phyloP scores from a whole-genome alignment of 2,329 filamentous ascomycete species.

The Fonsecaea pugnacius region DNA sequence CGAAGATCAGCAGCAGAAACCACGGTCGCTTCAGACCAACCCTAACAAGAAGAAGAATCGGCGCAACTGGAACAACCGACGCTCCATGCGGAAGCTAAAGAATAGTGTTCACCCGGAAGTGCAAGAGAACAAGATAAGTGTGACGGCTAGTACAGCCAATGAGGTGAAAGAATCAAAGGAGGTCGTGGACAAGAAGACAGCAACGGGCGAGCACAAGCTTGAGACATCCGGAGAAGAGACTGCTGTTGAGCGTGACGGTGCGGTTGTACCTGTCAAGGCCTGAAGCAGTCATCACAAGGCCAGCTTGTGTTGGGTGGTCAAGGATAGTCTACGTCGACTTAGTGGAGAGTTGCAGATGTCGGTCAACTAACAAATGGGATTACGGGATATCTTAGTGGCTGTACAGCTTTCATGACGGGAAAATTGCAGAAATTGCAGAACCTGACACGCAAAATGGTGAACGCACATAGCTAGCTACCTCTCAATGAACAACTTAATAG shows the following conservation, averaged over 20 bases:
- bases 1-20: slow-evolving; percentile 4
- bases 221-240: slow-evolving; percentile 7
- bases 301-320: neutral
- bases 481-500: neutral
- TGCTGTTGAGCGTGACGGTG: neutral
- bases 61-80: slow-evolving; percentile 8
- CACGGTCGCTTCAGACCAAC: neutral
- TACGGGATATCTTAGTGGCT: slow-evolving; percentile 7
- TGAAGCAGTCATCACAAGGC: neutral
- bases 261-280: slow-evolving; percentile 1
- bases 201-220: neutral
- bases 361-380: neutral
- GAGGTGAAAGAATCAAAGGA: neutral
- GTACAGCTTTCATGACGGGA: neutral
- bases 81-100: slow-evolving; percentile 3
- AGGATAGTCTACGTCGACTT: neutral
- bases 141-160: neutral
- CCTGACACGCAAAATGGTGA: neutral
- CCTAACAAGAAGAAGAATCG: slow-evolving; percentile 11
- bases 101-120: neutral
- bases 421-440: slow-evolving; percentile 1
- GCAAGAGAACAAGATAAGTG: neutral
- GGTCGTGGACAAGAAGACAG: neutral
- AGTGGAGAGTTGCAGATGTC: neutral
- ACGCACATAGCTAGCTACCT: slow-evolving; percentile 2